phyloP scores from a whole-genome alignment of 176 grass and related monocot species.

The Bromus sterilis region DNA sequence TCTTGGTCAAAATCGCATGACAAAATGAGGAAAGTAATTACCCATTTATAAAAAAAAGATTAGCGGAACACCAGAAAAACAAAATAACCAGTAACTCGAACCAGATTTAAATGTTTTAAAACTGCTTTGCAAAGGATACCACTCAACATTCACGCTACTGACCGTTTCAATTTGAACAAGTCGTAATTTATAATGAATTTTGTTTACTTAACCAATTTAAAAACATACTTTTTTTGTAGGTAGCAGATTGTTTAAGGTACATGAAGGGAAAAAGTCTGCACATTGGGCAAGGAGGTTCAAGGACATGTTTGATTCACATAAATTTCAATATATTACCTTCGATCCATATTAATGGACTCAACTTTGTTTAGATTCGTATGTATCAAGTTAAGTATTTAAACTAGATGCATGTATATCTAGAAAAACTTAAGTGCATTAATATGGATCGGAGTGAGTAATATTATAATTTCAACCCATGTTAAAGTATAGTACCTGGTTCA shows the following conservation, averaged over 20 bases:
- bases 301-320: neutral
- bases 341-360: too few species aligned
- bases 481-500: neutral
- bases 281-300: neutral
- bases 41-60: neutral
- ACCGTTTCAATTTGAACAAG: neutral
- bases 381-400: too few species aligned
- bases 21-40: too few species aligned
- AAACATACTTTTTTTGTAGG: neutral
- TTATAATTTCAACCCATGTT: too few species aligned
- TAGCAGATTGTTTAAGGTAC: neutral
- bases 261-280: neutral
- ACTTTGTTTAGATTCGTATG: too few species aligned
- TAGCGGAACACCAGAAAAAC: neutral
- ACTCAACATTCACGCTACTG: neutral
- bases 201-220: neutral
- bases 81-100: neutral
- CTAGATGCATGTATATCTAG: too few species aligned
- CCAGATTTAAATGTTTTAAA: neutral
- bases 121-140: neutral
- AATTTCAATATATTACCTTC: neutral
- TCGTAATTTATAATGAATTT: neutral
- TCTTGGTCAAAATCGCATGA: neutral
- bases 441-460: too few species aligned
- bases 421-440: too few species aligned